These are phyloP conservation scores for Carallia brachiata DNA, from an alignment of 345 rosid genomes.

Conservation along the genomic window DNA sequence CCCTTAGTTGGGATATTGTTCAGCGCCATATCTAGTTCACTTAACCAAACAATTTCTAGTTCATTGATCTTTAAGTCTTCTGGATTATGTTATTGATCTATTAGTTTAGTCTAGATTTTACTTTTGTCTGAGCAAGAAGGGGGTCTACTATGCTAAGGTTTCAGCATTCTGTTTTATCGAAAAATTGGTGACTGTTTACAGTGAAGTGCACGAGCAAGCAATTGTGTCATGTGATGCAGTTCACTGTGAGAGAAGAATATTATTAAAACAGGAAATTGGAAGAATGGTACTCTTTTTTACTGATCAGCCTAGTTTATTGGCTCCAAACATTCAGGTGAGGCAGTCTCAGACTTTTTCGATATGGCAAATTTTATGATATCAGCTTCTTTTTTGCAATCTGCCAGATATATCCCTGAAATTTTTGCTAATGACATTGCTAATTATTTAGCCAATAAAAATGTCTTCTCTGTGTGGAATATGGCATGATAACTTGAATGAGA, in stretches of 20 bases:
- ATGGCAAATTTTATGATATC: neutral
- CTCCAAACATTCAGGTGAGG: constrained; percentile 92
- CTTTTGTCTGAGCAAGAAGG: neutral
- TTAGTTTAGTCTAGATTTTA: neutral
- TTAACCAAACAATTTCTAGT: too few species aligned
- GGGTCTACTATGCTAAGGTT: neutral
- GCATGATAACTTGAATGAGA: neutral
- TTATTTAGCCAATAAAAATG: neutral
- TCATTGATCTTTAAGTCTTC: too few species aligned
- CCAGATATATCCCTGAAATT: too few species aligned
- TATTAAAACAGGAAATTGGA: constrained; percentile 94
- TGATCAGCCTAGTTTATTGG: constrained; percentile 98
- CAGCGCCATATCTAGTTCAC: too few species aligned
- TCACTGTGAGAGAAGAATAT: constrained; percentile 88
- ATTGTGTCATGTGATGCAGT: constrained; percentile 67
- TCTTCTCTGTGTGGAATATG: neutral
- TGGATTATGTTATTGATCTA: neutral
- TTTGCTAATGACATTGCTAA: neutral
- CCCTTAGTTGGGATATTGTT: too few species aligned
- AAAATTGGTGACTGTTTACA: constrained; percentile 41
- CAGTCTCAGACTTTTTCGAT: constrained; percentile 4
- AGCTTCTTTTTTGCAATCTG: neutral
- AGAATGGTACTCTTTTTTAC: constrained; percentile 97
- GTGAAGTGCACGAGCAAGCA: constrained; percentile 98
- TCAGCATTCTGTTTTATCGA: constrained; percentile 6